Percentiles rank a stretch among this genome's conserved stretches.
These are phyloP conservation scores for Trypanosomatidae sp. DNA, from an alignment of 208 protist species.

Conservation along the genomic window DNA sequence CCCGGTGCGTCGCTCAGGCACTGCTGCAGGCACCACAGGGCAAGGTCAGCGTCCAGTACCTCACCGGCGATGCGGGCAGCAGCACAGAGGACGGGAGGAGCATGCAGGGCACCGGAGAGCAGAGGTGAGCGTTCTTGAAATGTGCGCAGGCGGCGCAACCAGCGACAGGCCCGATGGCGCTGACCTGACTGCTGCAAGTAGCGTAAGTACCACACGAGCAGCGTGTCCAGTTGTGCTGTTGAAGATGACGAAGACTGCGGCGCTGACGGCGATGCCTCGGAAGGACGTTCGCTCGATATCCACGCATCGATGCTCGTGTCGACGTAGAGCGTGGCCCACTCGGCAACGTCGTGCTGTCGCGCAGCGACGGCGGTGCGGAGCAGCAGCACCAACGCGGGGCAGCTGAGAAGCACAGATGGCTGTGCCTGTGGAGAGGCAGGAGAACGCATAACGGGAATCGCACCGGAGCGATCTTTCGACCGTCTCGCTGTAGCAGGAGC, in stretches of 20 bases:
- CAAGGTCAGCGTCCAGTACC: conserved; percentile 17
- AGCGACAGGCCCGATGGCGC: conserved; percentile 16
- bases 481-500: not conserved
- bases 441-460: conserved; percentile 1
- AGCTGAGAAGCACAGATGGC: conserved; percentile 8
- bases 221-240: conserved; percentile 25
- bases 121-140: not conserved
- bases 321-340: conserved; percentile 30
- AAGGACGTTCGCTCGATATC: conserved; percentile 4
- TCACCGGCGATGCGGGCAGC: conserved; percentile 34
- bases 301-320: conserved; percentile 24
- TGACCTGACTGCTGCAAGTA: conserved; percentile 26
- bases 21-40: conserved; percentile 44
- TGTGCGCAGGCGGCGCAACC: conserved; percentile 15
- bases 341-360: conserved; percentile 26
- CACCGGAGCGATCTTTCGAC: not conserved
- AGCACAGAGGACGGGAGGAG: conserved; percentile 14
- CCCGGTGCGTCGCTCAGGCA: conserved; percentile 33
- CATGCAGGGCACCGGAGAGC: conserved; percentile 6
- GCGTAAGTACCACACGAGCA: conserved; percentile 24
- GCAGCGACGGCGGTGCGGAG: conserved; percentile 23
- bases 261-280: conserved; percentile 1
- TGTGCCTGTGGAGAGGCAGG: too few species aligned
- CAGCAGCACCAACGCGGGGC: conserved; percentile 16
- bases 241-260: too few species aligned